phyloP scores from a whole-genome alignment of 2,329 filamentous ascomycete genomes.

The Didymosphaeria variabile region DNA sequence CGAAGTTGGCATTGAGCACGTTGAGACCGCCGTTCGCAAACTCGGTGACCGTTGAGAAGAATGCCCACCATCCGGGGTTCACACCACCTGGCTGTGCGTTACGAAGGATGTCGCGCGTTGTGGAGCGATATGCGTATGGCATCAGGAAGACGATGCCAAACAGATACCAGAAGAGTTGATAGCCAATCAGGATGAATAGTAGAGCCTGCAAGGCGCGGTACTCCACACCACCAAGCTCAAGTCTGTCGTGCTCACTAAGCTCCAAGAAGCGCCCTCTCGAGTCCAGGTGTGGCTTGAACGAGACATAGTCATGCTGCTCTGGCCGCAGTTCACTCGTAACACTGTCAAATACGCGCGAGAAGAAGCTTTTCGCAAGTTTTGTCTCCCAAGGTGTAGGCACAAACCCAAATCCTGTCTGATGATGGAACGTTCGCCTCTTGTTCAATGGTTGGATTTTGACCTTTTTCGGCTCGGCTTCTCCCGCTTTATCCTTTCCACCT shows the following conservation, averaged over 20 bases:
- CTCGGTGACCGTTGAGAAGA: slow-evolving; percentile 60
- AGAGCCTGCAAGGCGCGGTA: slow-evolving; percentile 61
- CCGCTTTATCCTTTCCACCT: slow-evolving; percentile 14
- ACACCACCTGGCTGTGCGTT: slow-evolving; percentile 48
- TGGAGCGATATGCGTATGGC: slow-evolving; percentile 53
- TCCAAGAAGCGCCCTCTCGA: slow-evolving; percentile 41
- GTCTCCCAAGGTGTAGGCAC: slow-evolving; percentile 46
- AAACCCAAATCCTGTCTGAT: slow-evolving; percentile 38
- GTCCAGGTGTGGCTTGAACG: slow-evolving; percentile 43
- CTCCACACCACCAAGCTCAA: slow-evolving; percentile 62
- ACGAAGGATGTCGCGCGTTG: slow-evolving; percentile 52
- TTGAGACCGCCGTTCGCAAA: slow-evolving; percentile 64
- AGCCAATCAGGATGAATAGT: slow-evolving; percentile 56
- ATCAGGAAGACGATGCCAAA: slow-evolving; percentile 60
- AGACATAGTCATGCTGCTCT: slow-evolving; percentile 40
- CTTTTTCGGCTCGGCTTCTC: not conserved
- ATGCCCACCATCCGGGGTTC: slow-evolving; percentile 44
- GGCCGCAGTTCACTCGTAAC: slow-evolving; percentile 22
- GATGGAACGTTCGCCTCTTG: slow-evolving; percentile 33
- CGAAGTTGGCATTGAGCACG: slow-evolving; percentile 66
- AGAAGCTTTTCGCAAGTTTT: slow-evolving; percentile 31
- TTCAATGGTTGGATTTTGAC: slow-evolving; percentile 15
- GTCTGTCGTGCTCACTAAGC: slow-evolving; percentile 54
- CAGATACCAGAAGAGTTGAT: slow-evolving; percentile 42
- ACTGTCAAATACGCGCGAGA: slow-evolving; percentile 32